Conservation (phyloP, 1,139 yeast species). For the Debaryomyces udenii region DNA sequence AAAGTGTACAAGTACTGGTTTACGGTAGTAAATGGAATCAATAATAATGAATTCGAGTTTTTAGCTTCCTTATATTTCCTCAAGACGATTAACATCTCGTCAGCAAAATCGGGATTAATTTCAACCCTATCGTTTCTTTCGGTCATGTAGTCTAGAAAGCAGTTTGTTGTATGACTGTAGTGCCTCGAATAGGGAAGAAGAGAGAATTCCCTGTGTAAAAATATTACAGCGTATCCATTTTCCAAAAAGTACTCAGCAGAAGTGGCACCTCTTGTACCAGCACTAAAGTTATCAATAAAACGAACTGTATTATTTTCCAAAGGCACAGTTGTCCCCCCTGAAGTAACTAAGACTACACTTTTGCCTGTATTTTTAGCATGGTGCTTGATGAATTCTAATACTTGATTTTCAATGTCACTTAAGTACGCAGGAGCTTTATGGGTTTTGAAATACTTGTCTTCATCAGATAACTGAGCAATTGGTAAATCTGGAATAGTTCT, state of each 20-base stretch:
- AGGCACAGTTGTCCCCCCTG: conserved; percentile 99
- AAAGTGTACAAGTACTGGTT: conserved; percentile 90
- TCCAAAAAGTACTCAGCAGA: conserved; percentile 90
- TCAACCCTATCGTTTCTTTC: conserved; percentile 55
- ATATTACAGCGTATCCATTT: conserved; percentile 87
- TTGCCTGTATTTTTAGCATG: conserved; percentile 44
- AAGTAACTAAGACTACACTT: conserved; percentile 78
- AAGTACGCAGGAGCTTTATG: conserved; percentile 79
- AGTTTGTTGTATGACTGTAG: conserved; percentile 81
- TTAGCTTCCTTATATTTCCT: conserved; percentile 65
- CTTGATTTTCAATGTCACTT: conserved; percentile 57
- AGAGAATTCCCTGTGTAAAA: conserved; percentile 89
- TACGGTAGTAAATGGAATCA: conserved; percentile 91
- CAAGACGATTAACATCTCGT: conserved; percentile 65
- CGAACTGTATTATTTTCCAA: conserved; percentile 94
- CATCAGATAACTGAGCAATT: conserved; percentile 74
- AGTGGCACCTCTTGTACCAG: conserved; percentile 97
- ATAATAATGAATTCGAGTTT: conserved; percentile 59
- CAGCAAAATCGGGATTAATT: conserved; percentile 63
- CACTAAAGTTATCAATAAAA: conserved; percentile 94
- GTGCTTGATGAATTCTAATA: conserved; percentile 58
- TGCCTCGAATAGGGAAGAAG: conserved; percentile 89
- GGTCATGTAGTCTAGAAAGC: conserved; percentile 82
- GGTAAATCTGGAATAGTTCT: conserved; percentile 75
- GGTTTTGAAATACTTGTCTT: conserved; percentile 69